These are phyloP conservation scores for Musa balbisiana DNA, from an alignment of 202 grass and related monocot genomes.

Conservation along the genomic window DNA sequence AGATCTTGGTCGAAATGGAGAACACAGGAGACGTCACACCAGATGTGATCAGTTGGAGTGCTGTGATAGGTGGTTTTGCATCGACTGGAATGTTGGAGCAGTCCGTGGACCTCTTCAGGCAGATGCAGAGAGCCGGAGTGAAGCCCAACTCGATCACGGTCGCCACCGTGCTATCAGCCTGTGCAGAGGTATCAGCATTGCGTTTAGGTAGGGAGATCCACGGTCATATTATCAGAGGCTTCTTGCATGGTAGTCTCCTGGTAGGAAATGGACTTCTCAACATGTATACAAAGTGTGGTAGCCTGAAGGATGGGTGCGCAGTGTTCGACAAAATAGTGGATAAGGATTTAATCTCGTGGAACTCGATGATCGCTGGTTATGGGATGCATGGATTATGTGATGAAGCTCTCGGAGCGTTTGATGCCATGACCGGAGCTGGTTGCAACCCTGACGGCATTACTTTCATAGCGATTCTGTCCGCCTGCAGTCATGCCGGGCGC, in stretches of 20 bases:
- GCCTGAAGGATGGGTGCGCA: conserved; percentile 1
- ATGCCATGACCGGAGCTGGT: conserved; percentile 23
- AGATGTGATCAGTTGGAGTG: conserved; percentile 58
- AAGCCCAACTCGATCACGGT: conserved; percentile 36
- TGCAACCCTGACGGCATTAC: conserved; percentile 30
- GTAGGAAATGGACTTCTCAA: conserved; percentile 38
- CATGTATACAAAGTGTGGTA: conserved; percentile 51
- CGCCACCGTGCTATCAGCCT: conserved; percentile 42
- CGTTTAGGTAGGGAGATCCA: conserved; percentile 48
- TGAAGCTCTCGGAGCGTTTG: conserved; percentile 34
- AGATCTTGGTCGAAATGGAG: conserved; percentile 38
- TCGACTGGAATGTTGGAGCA: conserved; percentile 19
- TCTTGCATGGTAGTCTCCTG: conserved; percentile 20
- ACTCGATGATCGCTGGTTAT: conserved; percentile 44
- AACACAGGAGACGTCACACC: conserved; percentile 13
- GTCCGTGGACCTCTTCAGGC: conserved; percentile 42
- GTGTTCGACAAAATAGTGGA: conserved; percentile 34
- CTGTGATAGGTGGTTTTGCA: conserved; percentile 41
- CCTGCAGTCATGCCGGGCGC: conserved; percentile 33
- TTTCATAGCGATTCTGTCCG: conserved; percentile 40
- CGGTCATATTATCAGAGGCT: conserved; percentile 22
- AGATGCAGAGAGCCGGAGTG: conserved; percentile 30
- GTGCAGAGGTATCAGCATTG: conserved; percentile 31
- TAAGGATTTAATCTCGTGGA: conserved; percentile 62
- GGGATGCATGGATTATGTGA: conserved; percentile 42